phyloP scores from a whole-genome alignment of 805 yeast species.

The Isabelozyma heimii region DNA sequence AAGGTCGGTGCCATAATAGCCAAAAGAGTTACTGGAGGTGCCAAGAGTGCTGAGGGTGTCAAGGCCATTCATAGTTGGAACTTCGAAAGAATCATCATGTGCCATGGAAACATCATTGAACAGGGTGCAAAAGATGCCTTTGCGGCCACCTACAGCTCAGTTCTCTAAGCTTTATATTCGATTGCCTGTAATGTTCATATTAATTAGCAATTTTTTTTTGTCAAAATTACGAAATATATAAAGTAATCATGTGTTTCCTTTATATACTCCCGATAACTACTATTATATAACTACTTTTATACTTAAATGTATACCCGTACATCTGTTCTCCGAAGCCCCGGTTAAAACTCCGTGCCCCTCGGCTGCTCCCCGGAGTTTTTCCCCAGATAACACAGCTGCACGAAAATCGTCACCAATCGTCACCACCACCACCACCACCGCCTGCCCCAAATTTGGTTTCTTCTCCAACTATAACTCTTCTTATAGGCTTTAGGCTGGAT shows the following conservation, averaged over 20 bases:
- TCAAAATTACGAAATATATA: too few species aligned
- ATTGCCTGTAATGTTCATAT: too few species aligned
- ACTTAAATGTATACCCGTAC: background rate
- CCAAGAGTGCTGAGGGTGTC: slow-evolving; percentile 17
- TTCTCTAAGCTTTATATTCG: background rate
- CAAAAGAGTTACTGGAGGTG: slow-evolving; percentile 16
- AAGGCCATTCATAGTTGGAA: slow-evolving; percentile 38
- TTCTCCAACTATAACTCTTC: background rate
- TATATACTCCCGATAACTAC: too few species aligned
- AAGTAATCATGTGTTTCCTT: too few species aligned
- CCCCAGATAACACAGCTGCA: background rate
- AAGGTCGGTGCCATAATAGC: slow-evolving; percentile 29
- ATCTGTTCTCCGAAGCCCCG: background rate
- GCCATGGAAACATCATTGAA: slow-evolving; percentile 61
- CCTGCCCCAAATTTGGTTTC: background rate
- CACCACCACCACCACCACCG: background rate
- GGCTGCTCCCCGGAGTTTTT: background rate
- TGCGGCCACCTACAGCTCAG: slow-evolving; percentile 11
- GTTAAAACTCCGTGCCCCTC: background rate
- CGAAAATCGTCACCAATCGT: background rate
- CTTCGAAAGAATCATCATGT: slow-evolving; percentile 48
- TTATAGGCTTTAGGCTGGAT: background rate
- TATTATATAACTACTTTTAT: too few species aligned
- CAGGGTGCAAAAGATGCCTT: slow-evolving; percentile 27
- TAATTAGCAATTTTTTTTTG: too few species aligned